Percentiles rank a stretch among this genome's conserved stretches.
phyloP scores from a whole-genome alignment of 768 basidiomycete species.

The Tricholoma sp. region DNA sequence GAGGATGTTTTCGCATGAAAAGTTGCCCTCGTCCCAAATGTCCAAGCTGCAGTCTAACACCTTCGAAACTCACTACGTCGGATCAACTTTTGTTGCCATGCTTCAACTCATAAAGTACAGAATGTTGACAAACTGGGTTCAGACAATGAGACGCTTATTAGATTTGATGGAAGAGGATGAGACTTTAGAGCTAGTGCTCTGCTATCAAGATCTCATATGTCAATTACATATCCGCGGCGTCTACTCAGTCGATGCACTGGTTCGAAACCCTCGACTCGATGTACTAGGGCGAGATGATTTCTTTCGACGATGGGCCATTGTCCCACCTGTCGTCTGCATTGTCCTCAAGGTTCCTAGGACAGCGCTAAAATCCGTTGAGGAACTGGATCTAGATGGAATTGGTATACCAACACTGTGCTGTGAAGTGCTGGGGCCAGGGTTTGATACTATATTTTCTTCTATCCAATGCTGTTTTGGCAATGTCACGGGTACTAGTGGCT shows the following conservation, averaged over 20 bases:
- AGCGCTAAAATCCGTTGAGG: conserved; percentile 18
- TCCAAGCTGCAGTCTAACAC: too few relatives aligned
- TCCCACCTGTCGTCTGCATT: conserved; percentile 28
- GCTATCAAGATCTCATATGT: conserved; percentile 28
- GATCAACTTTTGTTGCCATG: conserved; percentile 27
- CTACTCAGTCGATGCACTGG: conserved; percentile 7
- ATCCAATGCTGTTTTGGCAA: conserved; percentile 19
- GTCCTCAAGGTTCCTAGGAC: conserved; percentile 26
- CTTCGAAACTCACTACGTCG: conserved; percentile 28
- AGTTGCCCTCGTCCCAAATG: conserved; percentile 15
- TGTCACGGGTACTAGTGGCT: conserved; percentile 12
- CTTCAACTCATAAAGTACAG: conserved; percentile 20
- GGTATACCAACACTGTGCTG: conserved; percentile 23
- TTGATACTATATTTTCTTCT: conserved; percentile 22
- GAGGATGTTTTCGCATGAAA: conserved; percentile 32
- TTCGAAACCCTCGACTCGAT: not conserved
- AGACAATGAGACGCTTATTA: conserved; percentile 25
- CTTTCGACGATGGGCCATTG: conserved; percentile 21
- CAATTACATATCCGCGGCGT: conserved; percentile 27
- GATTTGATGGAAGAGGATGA: conserved; percentile 14
- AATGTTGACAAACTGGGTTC: conserved; percentile 16
- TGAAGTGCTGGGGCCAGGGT: conserved; percentile 13
- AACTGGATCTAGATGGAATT: conserved; percentile 6
- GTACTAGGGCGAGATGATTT: not conserved
- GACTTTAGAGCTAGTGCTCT: conserved; percentile 20